Conservation (phyloP, 495 filamentous ascomycete genomes). For the Podospora anserina region DNA sequence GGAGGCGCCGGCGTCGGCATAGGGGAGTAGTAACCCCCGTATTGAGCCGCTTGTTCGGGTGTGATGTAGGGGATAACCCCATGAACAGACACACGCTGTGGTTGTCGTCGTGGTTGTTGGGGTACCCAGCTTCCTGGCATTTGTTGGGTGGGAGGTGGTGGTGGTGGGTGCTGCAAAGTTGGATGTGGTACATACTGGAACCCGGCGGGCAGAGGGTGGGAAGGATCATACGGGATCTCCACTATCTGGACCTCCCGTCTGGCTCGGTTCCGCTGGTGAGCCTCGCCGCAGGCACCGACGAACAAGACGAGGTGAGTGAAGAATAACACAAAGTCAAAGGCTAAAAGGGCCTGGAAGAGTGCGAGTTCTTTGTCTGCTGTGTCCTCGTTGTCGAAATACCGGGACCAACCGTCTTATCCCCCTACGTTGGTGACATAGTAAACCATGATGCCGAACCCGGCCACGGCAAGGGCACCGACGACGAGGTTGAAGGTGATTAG, state of each 20-base stretch:
- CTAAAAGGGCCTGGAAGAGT: conserved; percentile 23
- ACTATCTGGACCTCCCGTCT: conserved; percentile 9
- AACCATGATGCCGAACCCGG: conserved; percentile 20
- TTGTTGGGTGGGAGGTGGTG: no score
- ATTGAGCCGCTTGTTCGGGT: conserved; percentile 4
- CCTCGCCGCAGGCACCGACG: conserved; percentile 44
- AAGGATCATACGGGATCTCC: conserved; percentile 16
- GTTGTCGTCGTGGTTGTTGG: background rate
- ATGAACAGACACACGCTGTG: background rate
- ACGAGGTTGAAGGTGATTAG: conserved; percentile 40
- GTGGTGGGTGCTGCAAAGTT: background rate
- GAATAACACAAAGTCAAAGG: conserved; percentile 18
- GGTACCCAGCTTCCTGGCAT: no score
- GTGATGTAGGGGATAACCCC: background rate
- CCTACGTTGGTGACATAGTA: conserved; percentile 11
- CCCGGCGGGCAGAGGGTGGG: background rate
- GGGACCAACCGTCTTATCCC: background rate
- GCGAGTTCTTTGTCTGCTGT: conserved; percentile 9
- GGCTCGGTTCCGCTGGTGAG: conserved; percentile 29
- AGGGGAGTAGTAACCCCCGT: conserved; percentile 23
- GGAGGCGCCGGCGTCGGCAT: background rate
- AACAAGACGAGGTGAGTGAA: conserved; percentile 43
- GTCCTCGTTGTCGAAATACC: conserved; percentile 13
- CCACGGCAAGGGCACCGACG: conserved; percentile 26
- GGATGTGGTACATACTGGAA: background rate